Percentiles rank a stretch among this genome's conserved stretches.
Conservation (phyloP, 331 rosid genomes). For the Rosa hybrid region DNA sequence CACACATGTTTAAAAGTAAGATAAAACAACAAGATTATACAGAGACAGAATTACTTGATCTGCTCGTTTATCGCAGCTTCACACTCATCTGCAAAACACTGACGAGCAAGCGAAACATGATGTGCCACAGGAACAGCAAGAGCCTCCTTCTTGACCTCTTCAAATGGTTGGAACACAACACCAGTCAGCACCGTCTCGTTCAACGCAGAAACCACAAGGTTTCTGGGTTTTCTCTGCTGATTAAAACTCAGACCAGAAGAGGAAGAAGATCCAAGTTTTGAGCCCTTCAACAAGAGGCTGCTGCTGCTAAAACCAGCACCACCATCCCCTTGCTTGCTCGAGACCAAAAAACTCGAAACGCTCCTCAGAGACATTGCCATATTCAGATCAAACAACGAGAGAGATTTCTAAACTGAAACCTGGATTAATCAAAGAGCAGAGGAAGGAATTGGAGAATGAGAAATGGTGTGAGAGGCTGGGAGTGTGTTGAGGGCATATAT, state of each 20-base stretch:
- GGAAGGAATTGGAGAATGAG: not conserved
- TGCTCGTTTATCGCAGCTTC: slow-evolving; percentile 54
- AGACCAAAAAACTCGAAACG: slow-evolving; percentile 31
- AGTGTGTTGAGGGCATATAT: not conserved
- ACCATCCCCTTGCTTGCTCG: slow-evolving; percentile 23
- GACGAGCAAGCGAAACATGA: slow-evolving; percentile 50
- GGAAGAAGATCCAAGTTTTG: not conserved
- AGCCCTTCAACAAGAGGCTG: not conserved
- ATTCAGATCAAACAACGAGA: not conserved
- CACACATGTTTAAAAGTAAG: not conserved
- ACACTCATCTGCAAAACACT: slow-evolving; percentile 27
- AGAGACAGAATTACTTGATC: slow-evolving; percentile 38
- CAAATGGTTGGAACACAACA: slow-evolving; percentile 40
- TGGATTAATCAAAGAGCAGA: slow-evolving; percentile 14
- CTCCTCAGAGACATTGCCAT: slow-evolving; percentile 40
- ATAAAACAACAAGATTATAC: not conserved
- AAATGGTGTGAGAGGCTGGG: slow-evolving; percentile 2
- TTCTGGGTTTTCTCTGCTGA: not conserved
- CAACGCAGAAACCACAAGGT: slow-evolving; percentile 33
- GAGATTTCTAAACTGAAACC: slow-evolving; percentile 3
- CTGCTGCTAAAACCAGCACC: not conserved
- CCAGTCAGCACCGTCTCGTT: slow-evolving; percentile 5
- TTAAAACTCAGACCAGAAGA: slow-evolving; percentile 8
- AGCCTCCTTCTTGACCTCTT: slow-evolving; percentile 49
- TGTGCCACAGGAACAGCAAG: slow-evolving; percentile 31